Percentiles rank a stretch among this genome's conserved stretches.
phyloP scores from a whole-genome alignment of 257 asterid species.

The Fraxinus quadrangulata region DNA sequence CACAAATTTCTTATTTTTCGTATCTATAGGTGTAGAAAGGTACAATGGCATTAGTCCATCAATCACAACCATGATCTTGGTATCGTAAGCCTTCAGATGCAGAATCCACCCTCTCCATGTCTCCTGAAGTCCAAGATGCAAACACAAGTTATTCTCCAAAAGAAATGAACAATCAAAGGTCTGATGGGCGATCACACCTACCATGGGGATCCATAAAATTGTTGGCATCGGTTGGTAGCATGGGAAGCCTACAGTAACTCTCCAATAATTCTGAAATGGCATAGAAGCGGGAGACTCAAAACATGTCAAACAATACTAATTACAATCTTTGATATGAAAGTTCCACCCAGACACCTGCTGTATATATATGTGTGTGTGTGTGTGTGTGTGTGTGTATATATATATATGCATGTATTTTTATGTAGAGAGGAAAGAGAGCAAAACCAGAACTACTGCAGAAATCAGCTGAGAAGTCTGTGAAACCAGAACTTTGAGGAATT shows the following conservation, averaged over 20 bases:
- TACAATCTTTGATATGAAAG: no score
- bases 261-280: conserved; percentile 60
- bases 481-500: conserved; percentile 47
- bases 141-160: conserved; percentile 17
- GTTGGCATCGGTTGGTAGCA: conserved; percentile 48
- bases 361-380: neutral
- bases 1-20: neutral
- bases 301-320: no score
- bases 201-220: conserved; percentile 66
- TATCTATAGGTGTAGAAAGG: conserved; percentile 21
- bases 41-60: conserved; percentile 34
- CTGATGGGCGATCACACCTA: conserved; percentile 34
- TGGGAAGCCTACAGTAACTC: conserved; percentile 63
- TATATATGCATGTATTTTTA: neutral
- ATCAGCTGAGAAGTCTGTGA: conserved; percentile 57
- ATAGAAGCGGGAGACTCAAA: neutral
- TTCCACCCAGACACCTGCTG: neutral
- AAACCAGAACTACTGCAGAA: conserved; percentile 55
- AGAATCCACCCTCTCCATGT: conserved; percentile 54
- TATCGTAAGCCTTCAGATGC: conserved; percentile 52
- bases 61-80: conserved; percentile 54
- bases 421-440: conserved; percentile 39
- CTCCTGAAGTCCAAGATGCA: conserved; percentile 41
- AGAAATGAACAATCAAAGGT: neutral
- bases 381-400: no score